A percentile compares a stretch with the other conserved stretches of the same genome.
These are phyloP conservation scores for Leccinum rimulosum DNA, from an alignment of 768 basidiomycete species.

Conservation along the genomic window DNA sequence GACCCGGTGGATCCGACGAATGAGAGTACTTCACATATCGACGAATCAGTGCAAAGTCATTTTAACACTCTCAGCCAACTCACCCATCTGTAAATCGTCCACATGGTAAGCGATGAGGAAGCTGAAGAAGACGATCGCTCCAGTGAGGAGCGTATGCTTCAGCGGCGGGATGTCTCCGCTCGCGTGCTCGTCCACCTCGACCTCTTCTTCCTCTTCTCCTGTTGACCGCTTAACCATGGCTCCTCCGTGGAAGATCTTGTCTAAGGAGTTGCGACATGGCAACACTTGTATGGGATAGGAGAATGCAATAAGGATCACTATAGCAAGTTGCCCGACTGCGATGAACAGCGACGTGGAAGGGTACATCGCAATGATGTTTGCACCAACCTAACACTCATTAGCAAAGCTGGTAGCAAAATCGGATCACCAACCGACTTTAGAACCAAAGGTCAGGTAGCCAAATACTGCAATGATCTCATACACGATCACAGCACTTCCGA, in stretches of 20 bases:
- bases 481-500: slow-evolving; percentile 77
- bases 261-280: slow-evolving; percentile 88
- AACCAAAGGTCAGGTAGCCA: slow-evolving; percentile 93
- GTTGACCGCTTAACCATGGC: slow-evolving; percentile 35
- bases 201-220: slow-evolving; percentile 49
- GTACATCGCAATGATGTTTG: slow-evolving; percentile 95
- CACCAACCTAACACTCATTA: slow-evolving; percentile 58
- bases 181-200: slow-evolving; percentile 54
- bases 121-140: slow-evolving; percentile 58
- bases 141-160: slow-evolving; percentile 71
- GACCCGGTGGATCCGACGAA: slow-evolving; percentile 98
- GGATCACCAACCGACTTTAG: slow-evolving; percentile 50
- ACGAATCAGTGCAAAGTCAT: slow-evolving; percentile 11
- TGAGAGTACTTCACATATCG: slow-evolving; percentile 65
- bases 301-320: slow-evolving; percentile 85
- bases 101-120: slow-evolving; percentile 79
- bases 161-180: slow-evolving; percentile 59
- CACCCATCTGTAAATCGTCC: slow-evolving; percentile 74
- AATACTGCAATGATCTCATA: slow-evolving; percentile 89
- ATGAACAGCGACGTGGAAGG: slow-evolving; percentile 89
- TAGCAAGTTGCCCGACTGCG: slow-evolving; percentile 89
- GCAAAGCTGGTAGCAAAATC: background rate
- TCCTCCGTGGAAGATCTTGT: slow-evolving; percentile 74
- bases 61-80: slow-evolving; percentile 23
- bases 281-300: slow-evolving; percentile 95